Base-by-base conservation (phyloP, 106 monocot genomes). In the Platanthera guangdongensis region DNA sequence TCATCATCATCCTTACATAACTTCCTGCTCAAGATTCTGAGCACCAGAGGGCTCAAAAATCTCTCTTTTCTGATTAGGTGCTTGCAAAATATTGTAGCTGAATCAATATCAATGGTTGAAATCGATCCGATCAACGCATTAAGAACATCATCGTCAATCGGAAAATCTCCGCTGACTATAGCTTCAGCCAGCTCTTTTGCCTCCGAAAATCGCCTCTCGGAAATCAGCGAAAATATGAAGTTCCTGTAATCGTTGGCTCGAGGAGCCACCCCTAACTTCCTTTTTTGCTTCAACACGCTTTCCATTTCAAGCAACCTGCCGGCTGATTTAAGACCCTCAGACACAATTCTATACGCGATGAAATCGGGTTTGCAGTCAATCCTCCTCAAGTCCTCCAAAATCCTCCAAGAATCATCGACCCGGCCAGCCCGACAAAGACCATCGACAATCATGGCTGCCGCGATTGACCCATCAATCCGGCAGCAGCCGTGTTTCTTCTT, bases 251-350 rank as follows among this genome's bases (percentile, higher is more conserved):
- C 92, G 12, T 51, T 82, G n/a, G 76, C 78, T 28, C 91, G 85
- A 4, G 94, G 97, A 28, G 94, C 89, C 4, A 99, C 97, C 51
- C 97, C 94, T 2, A 92, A 75, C 86, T 94, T 99, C 74, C 97
- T 86, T 82, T 99, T 99, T 79, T 94, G 93, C 77, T 94, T 99
- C 81, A 94, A 78, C 18, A 94, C 87, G 68, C 16, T 86, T 22
- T 46, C 45, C 13, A 79, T 76, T 30, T 94, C 89, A 47, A 94
- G 86, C 22, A 75, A 50, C 75, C 85, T 86, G 8, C 79, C 80
- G 0, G 51, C 83, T 19, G 80, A 68, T 51, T 80, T 84, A 74
- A 92, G 92, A n/a, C 79, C 84, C 67, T 94, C 92, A 0, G 97
- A 75, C 64, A 92, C 91, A 71, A 89, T 80, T 70, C 94, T 81